Evolutionary conservation across 768 basidiomycete genomes (phyloP), one percentile per base, ranked within the genome.

Genomic region (Auriscalpium vulgare): DNA sequence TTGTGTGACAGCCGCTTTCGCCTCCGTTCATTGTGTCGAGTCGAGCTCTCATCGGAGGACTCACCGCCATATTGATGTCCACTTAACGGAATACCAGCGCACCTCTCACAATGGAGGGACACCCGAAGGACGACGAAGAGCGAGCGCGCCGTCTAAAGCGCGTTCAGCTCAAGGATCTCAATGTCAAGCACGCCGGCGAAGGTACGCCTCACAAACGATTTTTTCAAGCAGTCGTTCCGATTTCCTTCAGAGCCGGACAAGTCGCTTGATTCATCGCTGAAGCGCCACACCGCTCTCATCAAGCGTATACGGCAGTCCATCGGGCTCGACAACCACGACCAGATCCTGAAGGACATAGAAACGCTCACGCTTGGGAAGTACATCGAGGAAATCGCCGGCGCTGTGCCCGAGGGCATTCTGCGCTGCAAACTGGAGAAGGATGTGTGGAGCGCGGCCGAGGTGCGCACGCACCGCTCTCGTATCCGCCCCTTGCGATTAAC

Each of bases 361-460:
- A 79, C 87, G 0, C 78, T 99, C 54, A 85, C 91, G 2, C 76
- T 99, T 55, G 93, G 93, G 73, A 98, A 97, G 71, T 98, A 99
- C 68, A 78, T 95, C 49, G 95, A 97, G 66, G 97, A 99, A 72
- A 87, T 97, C 59, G 90, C 88, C 1, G 83, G 84, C 10, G 95
- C 94, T 8, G 77, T 87, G 1, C 74, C 91, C 2, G 97, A 99
- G 66, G 97, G 97, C 4, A 75, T 94, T 43, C 71, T 71, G 9
- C 82, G 88, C 60, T 95, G 94, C 70, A 97, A 93, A 74, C 90
- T 88, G 0, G 95, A 97, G 69, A 85, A 87, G 61, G 95, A 99
- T 63, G 80, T 91, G 17, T 88, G 88, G 85, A 85, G 85, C 56
- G 92, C 93, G 29, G 88, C 93, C 16, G 95, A 98, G 79, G 97